phyloP scores from a whole-genome alignment of 1,284 basidiomycete genomes.

The Apiotrichum brassicae region DNA sequence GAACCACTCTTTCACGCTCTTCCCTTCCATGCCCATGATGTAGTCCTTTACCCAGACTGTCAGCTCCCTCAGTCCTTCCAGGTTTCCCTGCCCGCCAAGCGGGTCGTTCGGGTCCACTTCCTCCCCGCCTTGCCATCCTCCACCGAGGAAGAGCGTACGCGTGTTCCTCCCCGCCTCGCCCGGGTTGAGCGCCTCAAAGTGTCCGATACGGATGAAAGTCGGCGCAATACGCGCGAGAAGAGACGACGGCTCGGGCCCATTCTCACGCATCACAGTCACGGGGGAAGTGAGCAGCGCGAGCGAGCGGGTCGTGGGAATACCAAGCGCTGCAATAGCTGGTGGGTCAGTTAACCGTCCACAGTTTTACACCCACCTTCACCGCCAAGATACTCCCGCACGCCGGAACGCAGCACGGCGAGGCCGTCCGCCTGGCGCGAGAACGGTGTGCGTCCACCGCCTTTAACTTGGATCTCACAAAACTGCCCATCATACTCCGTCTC shows the following conservation, averaged over 20 bases:
- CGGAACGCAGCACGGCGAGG: conserved; percentile 82
- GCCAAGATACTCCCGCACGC: conserved; percentile 83
- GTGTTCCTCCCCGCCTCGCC: conserved; percentile 48
- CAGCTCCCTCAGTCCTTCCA: conserved; percentile 64
- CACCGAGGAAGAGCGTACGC: conserved; percentile 55
- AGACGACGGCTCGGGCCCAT: conserved; percentile 64
- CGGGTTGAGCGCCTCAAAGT: conserved; percentile 78
- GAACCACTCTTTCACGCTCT: conserved; percentile 67
- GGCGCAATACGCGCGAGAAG: conserved; percentile 79
- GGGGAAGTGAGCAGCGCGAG: conserved; percentile 75
- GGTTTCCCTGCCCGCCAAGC: conserved; percentile 55
- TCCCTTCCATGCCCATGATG: conserved; percentile 47
- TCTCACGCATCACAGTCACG: conserved; percentile 65
- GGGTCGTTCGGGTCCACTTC: conserved; percentile 17
- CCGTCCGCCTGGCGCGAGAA: conserved; percentile 89
- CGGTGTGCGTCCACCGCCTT: conserved; percentile 88
- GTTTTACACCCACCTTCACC: conserved; percentile 60
- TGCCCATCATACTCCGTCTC: conserved; percentile 62
- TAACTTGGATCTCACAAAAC: conserved; percentile 81
- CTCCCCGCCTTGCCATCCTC: conserved; percentile 48
- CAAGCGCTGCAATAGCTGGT: conserved; percentile 75
- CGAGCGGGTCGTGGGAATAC: conserved; percentile 82
- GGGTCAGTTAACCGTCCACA: neutral
- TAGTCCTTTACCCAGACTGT: conserved; percentile 64
- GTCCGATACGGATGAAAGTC: conserved; percentile 87